Evolutionary conservation across 2,329 filamentous ascomycete genomes (phyloP).

Genomic region (Emericellopsis atlantica): DNA sequence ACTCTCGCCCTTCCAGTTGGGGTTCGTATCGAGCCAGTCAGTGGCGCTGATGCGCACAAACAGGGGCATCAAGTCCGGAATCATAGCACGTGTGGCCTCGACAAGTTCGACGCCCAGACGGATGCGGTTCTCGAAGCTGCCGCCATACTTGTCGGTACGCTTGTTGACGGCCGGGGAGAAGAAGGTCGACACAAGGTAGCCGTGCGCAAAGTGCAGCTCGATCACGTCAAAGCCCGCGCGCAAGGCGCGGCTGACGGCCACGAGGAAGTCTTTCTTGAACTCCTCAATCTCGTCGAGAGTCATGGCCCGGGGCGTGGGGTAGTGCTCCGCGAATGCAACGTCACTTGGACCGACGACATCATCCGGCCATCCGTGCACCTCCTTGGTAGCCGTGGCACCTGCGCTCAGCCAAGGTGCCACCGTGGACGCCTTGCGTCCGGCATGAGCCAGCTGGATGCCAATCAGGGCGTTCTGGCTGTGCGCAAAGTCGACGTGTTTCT

Average conservation of each 20-base stretch:
- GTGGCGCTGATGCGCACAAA: slow-evolving; percentile 63
- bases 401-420: slow-evolving; percentile 42
- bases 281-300: slow-evolving; percentile 51
- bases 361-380: slow-evolving; percentile 28
- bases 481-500: slow-evolving; percentile 49
- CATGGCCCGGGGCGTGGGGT: slow-evolving; percentile 42
- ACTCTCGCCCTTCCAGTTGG: slow-evolving; percentile 37
- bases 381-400: slow-evolving; percentile 37
- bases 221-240: slow-evolving; percentile 52
- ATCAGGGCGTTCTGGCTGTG: slow-evolving; percentile 55
- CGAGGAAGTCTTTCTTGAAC: slow-evolving; percentile 46
- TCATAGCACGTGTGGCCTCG: slow-evolving; percentile 45
- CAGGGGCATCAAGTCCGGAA: slow-evolving; percentile 57
- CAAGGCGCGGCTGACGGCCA: slow-evolving; percentile 39
- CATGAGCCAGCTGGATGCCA: slow-evolving; percentile 58
- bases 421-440: slow-evolving; percentile 43
- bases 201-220: slow-evolving; percentile 66
- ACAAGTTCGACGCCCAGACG: slow-evolving; percentile 57
- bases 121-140: slow-evolving; percentile 56
- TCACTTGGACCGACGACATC: slow-evolving; percentile 15
- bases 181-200: slow-evolving; percentile 60
- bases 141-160: slow-evolving; percentile 52
- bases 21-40: slow-evolving; percentile 59
- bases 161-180: slow-evolving; percentile 55
- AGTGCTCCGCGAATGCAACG: slow-evolving; percentile 12